Conservation (phyloP, 352 stramenopile species). For the Thalassiosira delicatula region DNA sequence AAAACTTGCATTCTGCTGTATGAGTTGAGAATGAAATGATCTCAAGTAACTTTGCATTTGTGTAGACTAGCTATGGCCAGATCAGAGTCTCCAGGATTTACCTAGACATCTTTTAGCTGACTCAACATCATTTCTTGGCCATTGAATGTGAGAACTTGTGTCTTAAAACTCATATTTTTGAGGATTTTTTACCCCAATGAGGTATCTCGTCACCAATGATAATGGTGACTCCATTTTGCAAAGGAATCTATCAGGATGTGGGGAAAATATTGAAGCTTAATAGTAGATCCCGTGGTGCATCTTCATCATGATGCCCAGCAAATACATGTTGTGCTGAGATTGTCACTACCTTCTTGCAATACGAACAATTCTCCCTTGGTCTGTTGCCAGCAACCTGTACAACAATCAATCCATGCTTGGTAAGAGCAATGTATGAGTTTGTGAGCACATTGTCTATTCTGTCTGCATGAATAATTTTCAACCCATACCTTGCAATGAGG, state of each 20-base stretch:
- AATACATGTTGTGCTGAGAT: background rate
- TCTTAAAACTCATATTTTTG: slow-evolving; percentile 9
- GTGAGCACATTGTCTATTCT: background rate
- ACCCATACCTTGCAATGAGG: slow-evolving; percentile 14
- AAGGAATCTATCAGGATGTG: background rate
- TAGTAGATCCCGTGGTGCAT: background rate
- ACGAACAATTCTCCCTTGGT: slow-evolving; percentile 14
- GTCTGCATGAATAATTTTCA: slow-evolving; percentile 1
- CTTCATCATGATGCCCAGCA: background rate
- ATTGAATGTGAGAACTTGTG: background rate
- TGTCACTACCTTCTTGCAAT: slow-evolving; percentile 14
- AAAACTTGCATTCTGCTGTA: slow-evolving; percentile 27
- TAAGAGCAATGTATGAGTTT: background rate
- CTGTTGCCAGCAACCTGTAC: slow-evolving; percentile 23
- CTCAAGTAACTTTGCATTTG: background rate
- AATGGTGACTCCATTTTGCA: slow-evolving; percentile 9
- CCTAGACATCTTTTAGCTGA: slow-evolving; percentile 7
- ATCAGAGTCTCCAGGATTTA: slow-evolving; percentile 9
- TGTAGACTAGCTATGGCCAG: background rate
- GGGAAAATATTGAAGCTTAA: slow-evolving; percentile 17
- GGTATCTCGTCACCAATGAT: slow-evolving; percentile 34
- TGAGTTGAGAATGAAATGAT: slow-evolving; percentile 29
- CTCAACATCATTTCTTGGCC: background rate
- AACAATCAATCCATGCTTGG: slow-evolving; percentile 26
- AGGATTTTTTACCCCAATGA: slow-evolving; percentile 34